phyloP scores from a whole-genome alignment of 768 basidiomycete species.

The Rhizopogon vinicolor region DNA sequence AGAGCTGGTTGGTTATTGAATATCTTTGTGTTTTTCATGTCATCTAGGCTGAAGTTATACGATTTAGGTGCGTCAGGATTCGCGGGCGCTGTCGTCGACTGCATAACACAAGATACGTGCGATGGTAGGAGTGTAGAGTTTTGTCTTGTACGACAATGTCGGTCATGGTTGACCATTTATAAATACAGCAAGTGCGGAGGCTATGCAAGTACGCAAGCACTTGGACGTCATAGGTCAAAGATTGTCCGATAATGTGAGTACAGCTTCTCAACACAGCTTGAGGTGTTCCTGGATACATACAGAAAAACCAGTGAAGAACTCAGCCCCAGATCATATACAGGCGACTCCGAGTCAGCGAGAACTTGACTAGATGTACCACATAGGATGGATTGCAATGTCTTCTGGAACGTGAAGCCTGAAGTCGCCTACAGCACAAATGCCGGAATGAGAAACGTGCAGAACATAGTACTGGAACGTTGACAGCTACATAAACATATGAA shows the following conservation, averaged over 20 bases:
- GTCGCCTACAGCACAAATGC: background rate
- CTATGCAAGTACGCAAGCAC: background rate
- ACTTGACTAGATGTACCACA: background rate
- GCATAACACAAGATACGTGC: background rate
- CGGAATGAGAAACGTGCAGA: too few species aligned
- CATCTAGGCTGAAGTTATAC: slow-evolving; percentile 8
- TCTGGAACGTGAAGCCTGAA: background rate
- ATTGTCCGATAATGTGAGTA: background rate
- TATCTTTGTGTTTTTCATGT: slow-evolving; percentile 10
- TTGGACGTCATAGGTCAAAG: background rate
- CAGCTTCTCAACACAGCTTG: background rate
- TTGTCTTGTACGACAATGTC: background rate
- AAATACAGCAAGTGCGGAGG: background rate
- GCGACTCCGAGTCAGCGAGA: background rate
- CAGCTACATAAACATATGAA: too few species aligned
- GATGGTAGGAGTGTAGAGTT: background rate
- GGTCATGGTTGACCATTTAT: background rate
- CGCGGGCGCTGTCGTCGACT: background rate
- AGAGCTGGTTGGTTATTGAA: slow-evolving; percentile 1
- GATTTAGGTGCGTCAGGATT: background rate
- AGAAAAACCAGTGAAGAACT: background rate
- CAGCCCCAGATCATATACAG: background rate
- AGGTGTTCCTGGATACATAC: background rate
- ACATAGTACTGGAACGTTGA: too few species aligned
- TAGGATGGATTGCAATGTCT: background rate